Base-by-base conservation (phyloP, 2,329 filamentous ascomycete genomes). In the Acrocalymma vagum region DNA sequence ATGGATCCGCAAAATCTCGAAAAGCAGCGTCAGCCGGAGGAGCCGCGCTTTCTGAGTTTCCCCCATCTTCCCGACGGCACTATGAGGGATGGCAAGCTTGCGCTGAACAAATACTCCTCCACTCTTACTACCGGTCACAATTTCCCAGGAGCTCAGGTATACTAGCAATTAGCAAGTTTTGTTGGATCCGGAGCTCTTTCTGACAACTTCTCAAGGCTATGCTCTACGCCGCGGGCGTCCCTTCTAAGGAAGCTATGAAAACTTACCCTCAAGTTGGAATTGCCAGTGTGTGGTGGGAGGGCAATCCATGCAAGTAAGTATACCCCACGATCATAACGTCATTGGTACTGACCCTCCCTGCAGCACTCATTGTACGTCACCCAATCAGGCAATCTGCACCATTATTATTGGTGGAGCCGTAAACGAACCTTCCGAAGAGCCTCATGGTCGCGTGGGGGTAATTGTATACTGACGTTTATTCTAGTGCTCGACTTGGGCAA, bases 221-320 rank as follows among this genome's bases (percentile, higher is more conserved):
- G 93, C 81, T 97, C 15, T 97, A 95, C 72, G 92, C 88, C 10
- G 91, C 93, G 7, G 93, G 93, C 16, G 88, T 97, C 22, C 89
- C 91, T 2, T 83, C 90, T 63, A 80, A 84, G 59, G 78, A 94
- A 40, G 84, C 86, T 62, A 95, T 97, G 89, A 92, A 93, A 73
- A 93, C 81, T 42, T 87, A 88, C 37, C 90, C 93, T 9, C 93
- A 97, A 51, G 88, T 97, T 17, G 93, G 93, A 42, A 84, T 96
- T 63, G 87, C 91, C 6, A 91, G 88, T 5, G 89, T 96, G 4
- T 96, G 92, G 92, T 97, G 92, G 92, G 91, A 96, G 72, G 93
- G 93, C 18, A 96, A 96, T 67, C 90, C 93, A 24, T 96, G 92
- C 83, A 96, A 96, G 86, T 89, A 72, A 73, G 85, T 79, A 21